These are phyloP conservation scores for Colletotrichum abscissum DNA, from an alignment of 2,329 filamentous ascomycete species.

Conservation along the genomic window DNA sequence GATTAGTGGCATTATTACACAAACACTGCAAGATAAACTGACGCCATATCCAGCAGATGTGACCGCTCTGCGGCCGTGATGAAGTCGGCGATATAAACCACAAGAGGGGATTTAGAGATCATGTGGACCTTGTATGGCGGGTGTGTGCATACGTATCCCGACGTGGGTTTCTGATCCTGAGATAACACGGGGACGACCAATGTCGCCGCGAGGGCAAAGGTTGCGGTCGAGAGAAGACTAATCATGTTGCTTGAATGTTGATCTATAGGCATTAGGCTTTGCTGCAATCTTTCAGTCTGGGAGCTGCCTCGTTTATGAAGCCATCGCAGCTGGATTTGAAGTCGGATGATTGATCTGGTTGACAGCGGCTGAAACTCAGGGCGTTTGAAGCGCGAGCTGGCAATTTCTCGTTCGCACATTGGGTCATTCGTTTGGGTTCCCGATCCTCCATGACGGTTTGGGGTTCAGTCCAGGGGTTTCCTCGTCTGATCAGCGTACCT, in stretches of 20 bases:
- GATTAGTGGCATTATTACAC: too few relatives aligned
- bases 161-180: constrained; percentile 10
- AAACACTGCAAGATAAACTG: constrained; percentile 27
- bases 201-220: background rate
- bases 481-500: constrained; percentile 23
- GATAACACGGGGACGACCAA: background rate
- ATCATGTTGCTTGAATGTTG: background rate
- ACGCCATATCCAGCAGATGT: constrained; percentile 57
- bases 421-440: background rate
- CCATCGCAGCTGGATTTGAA: background rate
- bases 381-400: constrained; percentile 7
- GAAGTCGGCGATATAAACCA: constrained; percentile 62
- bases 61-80: constrained; percentile 53
- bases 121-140: constrained; percentile 55
- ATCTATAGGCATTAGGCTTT: background rate
- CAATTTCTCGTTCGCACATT: background rate
- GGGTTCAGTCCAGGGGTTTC: constrained; percentile 18
- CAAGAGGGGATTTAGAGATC: constrained; percentile 59
- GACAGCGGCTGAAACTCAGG: constrained; percentile 17
- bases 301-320: background rate
- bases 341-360: background rate
- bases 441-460: background rate
- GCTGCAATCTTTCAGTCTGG: background rate
- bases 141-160: constrained; percentile 40
- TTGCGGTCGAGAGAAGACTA: background rate